phyloP scores from a whole-genome alignment of 2,329 filamentous ascomycete genomes.

The Botrytis fabae region DNA sequence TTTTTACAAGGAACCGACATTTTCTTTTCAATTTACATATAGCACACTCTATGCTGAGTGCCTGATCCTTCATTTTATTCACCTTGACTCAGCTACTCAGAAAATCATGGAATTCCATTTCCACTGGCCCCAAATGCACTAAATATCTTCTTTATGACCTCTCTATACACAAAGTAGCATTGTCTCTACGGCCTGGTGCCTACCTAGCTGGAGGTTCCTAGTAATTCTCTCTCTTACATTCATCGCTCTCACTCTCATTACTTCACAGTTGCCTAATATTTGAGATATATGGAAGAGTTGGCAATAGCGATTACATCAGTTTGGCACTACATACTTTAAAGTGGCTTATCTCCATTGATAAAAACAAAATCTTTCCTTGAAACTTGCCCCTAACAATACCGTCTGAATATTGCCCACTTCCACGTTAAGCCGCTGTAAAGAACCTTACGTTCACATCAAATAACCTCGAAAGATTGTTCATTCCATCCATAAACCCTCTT shows the following conservation, averaged over 20 bases:
- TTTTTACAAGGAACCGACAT: background rate
- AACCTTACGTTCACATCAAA: background rate
- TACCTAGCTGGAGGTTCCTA: too few relatives aligned
- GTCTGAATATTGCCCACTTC: background rate
- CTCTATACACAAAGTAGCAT: accelerated
- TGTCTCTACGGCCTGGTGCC: too few relatives aligned
- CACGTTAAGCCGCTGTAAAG: too few relatives aligned
- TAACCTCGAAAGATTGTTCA: background rate
- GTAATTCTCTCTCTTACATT: too few relatives aligned
- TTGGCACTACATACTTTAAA: background rate
- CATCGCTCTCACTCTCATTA: too few relatives aligned
- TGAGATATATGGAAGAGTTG: background rate
- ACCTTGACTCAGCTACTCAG: background rate
- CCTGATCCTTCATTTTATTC: background rate
- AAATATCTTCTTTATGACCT: background rate
- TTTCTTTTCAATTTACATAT: background rate
- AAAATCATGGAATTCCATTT: accelerated
- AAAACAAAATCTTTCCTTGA: background rate
- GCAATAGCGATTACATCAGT: background rate
- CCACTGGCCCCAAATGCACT: background rate
- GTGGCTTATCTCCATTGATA: background rate
- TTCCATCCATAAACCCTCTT: slow-evolving; percentile 21
- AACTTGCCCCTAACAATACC: background rate
- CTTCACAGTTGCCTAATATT: background rate
- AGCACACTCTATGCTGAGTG: background rate